phyloP scores from a whole-genome alignment of 2,329 filamentous ascomycete genomes.

The Fusarium sororula region DNA sequence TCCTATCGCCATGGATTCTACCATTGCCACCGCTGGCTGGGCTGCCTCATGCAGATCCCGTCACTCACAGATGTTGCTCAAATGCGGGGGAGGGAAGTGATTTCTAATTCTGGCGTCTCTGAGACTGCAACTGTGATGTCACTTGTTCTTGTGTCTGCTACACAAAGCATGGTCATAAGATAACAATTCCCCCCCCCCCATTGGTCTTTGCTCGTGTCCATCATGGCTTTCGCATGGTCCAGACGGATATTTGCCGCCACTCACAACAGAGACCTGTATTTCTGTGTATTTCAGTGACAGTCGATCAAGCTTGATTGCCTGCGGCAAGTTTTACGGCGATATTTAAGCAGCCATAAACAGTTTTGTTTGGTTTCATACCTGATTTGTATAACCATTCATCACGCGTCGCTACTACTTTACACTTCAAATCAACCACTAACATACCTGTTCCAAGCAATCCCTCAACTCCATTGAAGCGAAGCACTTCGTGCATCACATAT shows the following conservation, averaged over 20 bases:
- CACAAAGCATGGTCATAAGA: not conserved
- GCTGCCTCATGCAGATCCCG: conserved; percentile 10
- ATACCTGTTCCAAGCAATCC: conserved; percentile 11
- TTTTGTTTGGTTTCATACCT: not conserved
- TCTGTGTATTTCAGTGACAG: not conserved
- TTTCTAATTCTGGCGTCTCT: not conserved
- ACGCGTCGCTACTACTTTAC: conserved; percentile 2
- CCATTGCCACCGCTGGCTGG: not conserved
- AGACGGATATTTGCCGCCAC: not conserved
- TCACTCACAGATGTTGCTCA: not conserved
- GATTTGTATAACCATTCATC: conserved; percentile 8
- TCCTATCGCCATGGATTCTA: conserved; percentile 17
- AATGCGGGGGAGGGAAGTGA: not conserved
- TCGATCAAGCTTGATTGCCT: not conserved
- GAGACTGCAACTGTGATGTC: not conserved
- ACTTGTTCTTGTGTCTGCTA: conserved; percentile 1
- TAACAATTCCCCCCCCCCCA: not conserved
- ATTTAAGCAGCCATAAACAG: not conserved
- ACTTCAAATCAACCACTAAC: not conserved
- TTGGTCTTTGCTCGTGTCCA: not conserved
- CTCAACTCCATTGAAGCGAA: conserved; percentile 21
- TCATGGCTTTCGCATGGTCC: conserved; percentile 10
- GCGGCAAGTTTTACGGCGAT: not conserved
- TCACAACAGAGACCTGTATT: not conserved
- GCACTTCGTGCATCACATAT: not conserved